A percentile compares a stretch with the other conserved stretches of the same genome.
Conservation (phyloP, 1,284 basidiomycete species). For the Volvariella surrecta region DNA sequence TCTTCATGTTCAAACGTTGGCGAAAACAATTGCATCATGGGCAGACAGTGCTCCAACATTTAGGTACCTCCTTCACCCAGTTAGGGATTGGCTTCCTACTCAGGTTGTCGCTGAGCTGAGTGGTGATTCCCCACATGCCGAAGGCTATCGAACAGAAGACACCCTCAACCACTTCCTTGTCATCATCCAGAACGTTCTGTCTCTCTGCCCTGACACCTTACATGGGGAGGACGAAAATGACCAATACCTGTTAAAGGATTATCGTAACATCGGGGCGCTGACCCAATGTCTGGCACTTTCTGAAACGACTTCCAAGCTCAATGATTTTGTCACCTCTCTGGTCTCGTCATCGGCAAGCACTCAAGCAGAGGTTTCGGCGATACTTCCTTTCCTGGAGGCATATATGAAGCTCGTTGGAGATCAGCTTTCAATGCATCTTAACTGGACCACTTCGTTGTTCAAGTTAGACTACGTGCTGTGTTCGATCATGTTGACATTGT, state of each 20-base stretch:
- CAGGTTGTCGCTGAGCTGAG: slow-evolving; percentile 17
- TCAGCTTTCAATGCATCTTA: slow-evolving; percentile 44
- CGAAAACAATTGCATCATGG: slow-evolving; percentile 23
- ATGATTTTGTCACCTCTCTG: slow-evolving; percentile 18
- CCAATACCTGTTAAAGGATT: slow-evolving; percentile 34
- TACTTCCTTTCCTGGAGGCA: slow-evolving; percentile 59
- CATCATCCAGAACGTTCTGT: slow-evolving; percentile 51
- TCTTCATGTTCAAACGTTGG: slow-evolving; percentile 1
- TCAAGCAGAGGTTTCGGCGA: slow-evolving; percentile 26
- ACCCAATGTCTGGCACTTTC: slow-evolving; percentile 38
- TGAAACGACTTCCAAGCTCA: slow-evolving; percentile 27
- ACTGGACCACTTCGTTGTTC: slow-evolving; percentile 76
- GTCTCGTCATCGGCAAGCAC: slow-evolving; percentile 20
- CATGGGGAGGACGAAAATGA: slow-evolving; percentile 16
- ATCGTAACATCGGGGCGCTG: slow-evolving; percentile 25
- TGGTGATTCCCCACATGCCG: background rate
- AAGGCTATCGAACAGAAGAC: background rate
- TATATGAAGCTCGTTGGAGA: slow-evolving; percentile 47
- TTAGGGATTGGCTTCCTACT: slow-evolving; percentile 37
- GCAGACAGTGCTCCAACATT: slow-evolving; percentile 30
- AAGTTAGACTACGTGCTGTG: slow-evolving; percentile 81
- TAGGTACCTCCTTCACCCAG: slow-evolving; percentile 37
- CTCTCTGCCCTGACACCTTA: slow-evolving; percentile 22
- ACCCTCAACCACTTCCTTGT: slow-evolving; percentile 55
- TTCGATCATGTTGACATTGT: slow-evolving; percentile 67